phyloP scores from a whole-genome alignment of 1,284 basidiomycete genomes.

The Caloboletus inedulis region DNA sequence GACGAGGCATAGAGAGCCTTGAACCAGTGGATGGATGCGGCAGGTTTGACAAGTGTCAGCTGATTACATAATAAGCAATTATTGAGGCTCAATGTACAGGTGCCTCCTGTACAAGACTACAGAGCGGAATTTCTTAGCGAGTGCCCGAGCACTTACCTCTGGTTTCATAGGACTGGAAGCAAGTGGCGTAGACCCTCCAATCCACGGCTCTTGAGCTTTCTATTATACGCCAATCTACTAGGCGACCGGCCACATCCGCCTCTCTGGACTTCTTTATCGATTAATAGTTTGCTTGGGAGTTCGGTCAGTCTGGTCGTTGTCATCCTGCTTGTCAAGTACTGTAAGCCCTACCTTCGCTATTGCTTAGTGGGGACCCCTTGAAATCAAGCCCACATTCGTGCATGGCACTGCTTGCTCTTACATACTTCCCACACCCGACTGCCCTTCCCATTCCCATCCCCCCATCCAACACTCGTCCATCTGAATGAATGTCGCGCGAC shows the following conservation, averaged over 20 bases:
- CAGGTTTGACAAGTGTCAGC: not conserved
- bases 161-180: not conserved
- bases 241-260: not conserved
- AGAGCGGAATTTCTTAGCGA: not conserved
- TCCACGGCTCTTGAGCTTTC: not conserved
- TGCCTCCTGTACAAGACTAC: too few species aligned
- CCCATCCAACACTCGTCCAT: conserved; percentile 3
- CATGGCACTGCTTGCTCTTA: conserved; percentile 18
- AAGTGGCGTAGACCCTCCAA: not conserved
- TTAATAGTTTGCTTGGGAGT: not conserved
- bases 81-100: not conserved
- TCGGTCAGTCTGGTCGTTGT: conserved; percentile 5
- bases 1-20: conserved; percentile 32
- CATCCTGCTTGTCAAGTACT: not conserved
- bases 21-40: not conserved
- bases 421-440: conserved; percentile 27
- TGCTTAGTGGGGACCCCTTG: conserved; percentile 6
- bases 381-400: conserved; percentile 15
- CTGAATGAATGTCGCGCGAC: conserved; percentile 13
- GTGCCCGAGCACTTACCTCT: not conserved
- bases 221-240: not conserved
- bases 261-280: too few species aligned
- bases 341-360: conserved; percentile 1
- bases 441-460: conserved; percentile 12
- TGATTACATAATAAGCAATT: conserved; percentile 15